Conservation (phyloP, 2,329 filamentous ascomycete species). For the Nakataea oryzae region DNA sequence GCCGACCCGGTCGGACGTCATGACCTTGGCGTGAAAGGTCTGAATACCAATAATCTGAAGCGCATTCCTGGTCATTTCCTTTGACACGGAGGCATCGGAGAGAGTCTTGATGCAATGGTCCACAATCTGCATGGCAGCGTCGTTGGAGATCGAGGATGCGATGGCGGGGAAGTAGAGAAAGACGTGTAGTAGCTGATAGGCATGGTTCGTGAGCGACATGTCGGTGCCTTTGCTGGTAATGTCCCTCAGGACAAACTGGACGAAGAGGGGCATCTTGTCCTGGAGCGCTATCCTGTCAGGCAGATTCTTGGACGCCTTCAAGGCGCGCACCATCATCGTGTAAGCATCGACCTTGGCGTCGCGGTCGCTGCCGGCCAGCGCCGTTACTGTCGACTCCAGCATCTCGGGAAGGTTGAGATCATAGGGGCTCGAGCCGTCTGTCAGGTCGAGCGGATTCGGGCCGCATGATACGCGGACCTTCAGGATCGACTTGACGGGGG, state of each 20-base stretch:
- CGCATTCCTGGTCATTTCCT: constrained; percentile 67
- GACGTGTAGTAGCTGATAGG: constrained; percentile 65
- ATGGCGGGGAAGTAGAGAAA: constrained; percentile 69
- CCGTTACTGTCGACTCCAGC: constrained; percentile 74
- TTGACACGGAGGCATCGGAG: constrained; percentile 57
- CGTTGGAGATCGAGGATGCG: constrained; percentile 58
- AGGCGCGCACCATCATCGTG: constrained; percentile 60
- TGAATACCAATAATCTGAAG: constrained; percentile 75
- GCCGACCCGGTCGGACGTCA: constrained; percentile 61
- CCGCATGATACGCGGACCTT: constrained; percentile 48
- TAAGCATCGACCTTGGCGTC: constrained; percentile 77
- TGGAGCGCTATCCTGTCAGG: constrained; percentile 64
- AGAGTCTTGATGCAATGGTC: constrained; percentile 71
- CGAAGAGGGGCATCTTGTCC: constrained; percentile 66
- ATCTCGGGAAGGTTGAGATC: constrained; percentile 59
- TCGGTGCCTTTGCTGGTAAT: constrained; percentile 55
- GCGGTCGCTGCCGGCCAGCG: constrained; percentile 65
- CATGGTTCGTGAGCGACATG: constrained; percentile 63
- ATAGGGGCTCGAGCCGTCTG: constrained; percentile 30
- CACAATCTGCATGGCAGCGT: constrained; percentile 70
- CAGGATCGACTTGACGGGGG: constrained; percentile 59
- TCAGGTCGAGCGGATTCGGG: constrained; percentile 32
- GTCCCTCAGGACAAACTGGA: constrained; percentile 77
- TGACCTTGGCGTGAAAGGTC: constrained; percentile 63
- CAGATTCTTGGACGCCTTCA: constrained; percentile 74